Conservation (phyloP, 495 filamentous ascomycete genomes). For the Hypoxylon lenormandii region DNA sequence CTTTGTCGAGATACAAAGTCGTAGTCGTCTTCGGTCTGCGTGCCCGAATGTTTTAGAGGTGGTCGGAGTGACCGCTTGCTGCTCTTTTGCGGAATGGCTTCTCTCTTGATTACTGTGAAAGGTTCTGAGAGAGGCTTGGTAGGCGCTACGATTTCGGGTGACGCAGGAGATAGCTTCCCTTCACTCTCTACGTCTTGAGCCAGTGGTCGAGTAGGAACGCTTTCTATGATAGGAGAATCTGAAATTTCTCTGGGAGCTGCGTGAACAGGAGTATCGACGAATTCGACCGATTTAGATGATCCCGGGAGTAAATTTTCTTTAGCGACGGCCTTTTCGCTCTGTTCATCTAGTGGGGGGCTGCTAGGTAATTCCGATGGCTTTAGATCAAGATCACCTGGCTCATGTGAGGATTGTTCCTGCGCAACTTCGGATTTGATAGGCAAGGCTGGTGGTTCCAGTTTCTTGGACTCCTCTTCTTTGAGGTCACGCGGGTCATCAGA, state of each 20-base stretch:
- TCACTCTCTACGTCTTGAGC: slow-evolving; percentile 24
- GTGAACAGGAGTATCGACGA: slow-evolving; percentile 1
- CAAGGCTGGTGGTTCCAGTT: neutral
- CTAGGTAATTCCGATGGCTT: slow-evolving; percentile 7
- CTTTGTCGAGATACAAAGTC: slow-evolving; percentile 16
- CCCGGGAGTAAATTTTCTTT: neutral
- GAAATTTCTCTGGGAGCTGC: slow-evolving; percentile 2
- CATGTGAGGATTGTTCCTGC: neutral
- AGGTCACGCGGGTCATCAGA: slow-evolving; percentile 2
- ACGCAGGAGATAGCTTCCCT: slow-evolving; percentile 24
- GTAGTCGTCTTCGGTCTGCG: slow-evolving; percentile 55
- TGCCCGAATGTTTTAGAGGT: slow-evolving; percentile 45
- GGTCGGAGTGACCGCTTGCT: slow-evolving; percentile 36
- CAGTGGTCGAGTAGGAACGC: neutral
- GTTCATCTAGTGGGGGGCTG: neutral
- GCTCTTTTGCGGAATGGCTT: slow-evolving; percentile 48
- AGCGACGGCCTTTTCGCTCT: neutral
- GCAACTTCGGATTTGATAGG: neutral
- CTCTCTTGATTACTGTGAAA: slow-evolving; percentile 53
- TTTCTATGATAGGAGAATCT: neutral
- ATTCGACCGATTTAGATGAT: slow-evolving; percentile 7
- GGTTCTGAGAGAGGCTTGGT: slow-evolving; percentile 54
- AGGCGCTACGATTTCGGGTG: slow-evolving; percentile 50
- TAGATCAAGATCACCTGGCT: neutral
- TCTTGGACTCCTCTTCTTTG: neutral